Percentiles rank a stretch among this genome's conserved stretches.
Evolutionary conservation across 345 rosid genomes (phyloP).

Genomic region (Bruguiera parviflora): DNA sequence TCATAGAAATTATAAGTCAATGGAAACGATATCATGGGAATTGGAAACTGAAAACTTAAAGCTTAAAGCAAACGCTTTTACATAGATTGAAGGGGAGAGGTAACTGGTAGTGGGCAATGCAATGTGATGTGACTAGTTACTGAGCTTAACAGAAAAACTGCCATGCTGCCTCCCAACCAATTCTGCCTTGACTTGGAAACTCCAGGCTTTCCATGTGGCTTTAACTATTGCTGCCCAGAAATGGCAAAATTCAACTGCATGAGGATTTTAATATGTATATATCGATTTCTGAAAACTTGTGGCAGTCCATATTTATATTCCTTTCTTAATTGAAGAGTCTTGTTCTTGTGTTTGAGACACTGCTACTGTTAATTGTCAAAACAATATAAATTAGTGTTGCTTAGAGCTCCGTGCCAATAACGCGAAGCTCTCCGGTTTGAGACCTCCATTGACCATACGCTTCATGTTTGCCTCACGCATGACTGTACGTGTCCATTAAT

Average conservation of each 20-base stretch:
- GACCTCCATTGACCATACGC: too few species aligned
- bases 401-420: too few species aligned
- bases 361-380: too few species aligned
- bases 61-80: constrained; percentile 19
- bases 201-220: constrained; percentile 10
- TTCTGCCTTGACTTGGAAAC: constrained; percentile 13
- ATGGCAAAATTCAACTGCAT: constrained; percentile 1
- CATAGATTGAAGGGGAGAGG: not conserved
- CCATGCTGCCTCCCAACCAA: constrained; percentile 4
- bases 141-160: constrained; percentile 27
- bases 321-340: too few species aligned
- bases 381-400: too few species aligned
- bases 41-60: constrained; percentile 16
- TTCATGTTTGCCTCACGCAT: too few species aligned
- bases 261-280: not conserved
- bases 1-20: not conserved
- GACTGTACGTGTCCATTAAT: too few species aligned
- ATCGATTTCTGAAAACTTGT: too few species aligned
- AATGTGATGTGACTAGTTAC: constrained; percentile 44
- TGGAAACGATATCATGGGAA: constrained; percentile 5
- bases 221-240: constrained; percentile 11
- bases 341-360: too few species aligned
- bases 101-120: not conserved
- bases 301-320: not conserved
- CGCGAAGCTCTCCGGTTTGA: too few species aligned